A percentile compares a stretch with the other conserved stretches of the same genome.
Conservation (phyloP, 2,329 filamentous ascomycete genomes). For the Mycosphaerella sp. region DNA sequence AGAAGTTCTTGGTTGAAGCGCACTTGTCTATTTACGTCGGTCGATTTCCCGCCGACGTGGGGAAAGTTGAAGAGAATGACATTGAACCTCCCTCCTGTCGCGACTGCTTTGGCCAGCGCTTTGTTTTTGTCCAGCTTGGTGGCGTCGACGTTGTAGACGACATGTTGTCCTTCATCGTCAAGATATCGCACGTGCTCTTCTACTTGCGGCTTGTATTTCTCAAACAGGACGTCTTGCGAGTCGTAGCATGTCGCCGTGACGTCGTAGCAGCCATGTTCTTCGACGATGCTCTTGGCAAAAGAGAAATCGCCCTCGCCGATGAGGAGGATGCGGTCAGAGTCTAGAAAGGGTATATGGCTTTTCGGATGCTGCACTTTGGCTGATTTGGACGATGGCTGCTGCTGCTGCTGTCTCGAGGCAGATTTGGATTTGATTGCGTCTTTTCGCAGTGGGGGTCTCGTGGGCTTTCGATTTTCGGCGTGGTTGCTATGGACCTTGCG, state of each 20-base stretch:
- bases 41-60: conserved; percentile 85
- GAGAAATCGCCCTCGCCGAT: conserved; percentile 76
- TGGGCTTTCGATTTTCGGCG: conserved; percentile 8
- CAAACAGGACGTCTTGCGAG: conserved; percentile 50
- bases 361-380: conserved; percentile 25
- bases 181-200: conserved; percentile 53
- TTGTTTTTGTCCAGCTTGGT: conserved; percentile 50
- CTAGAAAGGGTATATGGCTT: conserved; percentile 59
- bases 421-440: conserved; percentile 3
- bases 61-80: conserved; percentile 94
- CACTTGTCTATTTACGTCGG: conserved; percentile 90
- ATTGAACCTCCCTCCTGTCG: conserved; percentile 51
- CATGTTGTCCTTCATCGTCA: conserved; percentile 39
- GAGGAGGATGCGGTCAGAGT: conserved; percentile 63
- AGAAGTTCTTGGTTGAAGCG: conserved; percentile 80
- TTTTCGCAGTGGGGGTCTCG: background rate
- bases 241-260: conserved; percentile 67
- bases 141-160: conserved; percentile 62
- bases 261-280: conserved; percentile 58
- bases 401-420: background rate
- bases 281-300: conserved; percentile 61
- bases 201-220: conserved; percentile 64
- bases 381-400: conserved; percentile 2
- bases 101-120: conserved; percentile 37
- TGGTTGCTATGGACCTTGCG: conserved; percentile 19